Base-by-base conservation (phyloP, 148 eudicot species). In the Spergularia bocconei region DNA sequence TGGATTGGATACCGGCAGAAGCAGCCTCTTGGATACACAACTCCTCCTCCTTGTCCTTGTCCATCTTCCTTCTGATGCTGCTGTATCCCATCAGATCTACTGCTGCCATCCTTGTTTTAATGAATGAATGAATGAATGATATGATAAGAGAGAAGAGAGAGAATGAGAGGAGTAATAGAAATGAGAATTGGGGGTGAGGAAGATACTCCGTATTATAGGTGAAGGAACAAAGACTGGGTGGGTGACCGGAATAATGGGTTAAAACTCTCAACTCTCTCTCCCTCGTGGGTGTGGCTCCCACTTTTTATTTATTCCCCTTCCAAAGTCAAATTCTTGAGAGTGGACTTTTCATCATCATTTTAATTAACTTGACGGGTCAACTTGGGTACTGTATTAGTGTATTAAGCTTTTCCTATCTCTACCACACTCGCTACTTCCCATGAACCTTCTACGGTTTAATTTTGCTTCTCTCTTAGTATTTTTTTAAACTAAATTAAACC, bases 1-100 rank as follows among this genome's bases (percentile, higher is more conserved):
- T 84, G 48, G 85, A 84, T 54, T 84, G 78, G 20, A 88, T 39
- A 2, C 87, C 88, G 41, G 84, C 87, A 0, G 85, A 71, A 2
- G 85, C 86, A 0, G 87, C 86, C 57, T 86, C 87, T 62, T 77
- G 65, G 10, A 83, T 73, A 6, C 64, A 80, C 23, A 61, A 65
- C 11, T 79, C 78, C 1, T 83, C 83, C 14, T 79, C 25, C 25
- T 23, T 23, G 25, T 23, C 25, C 25, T 23, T 23, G 1, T 23
- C 82, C 82, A 75, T 75, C 75, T 62, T 58, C 38, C 47, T 69
- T 1, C 64, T 61, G n/a, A n/a, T n/a, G 25, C 58, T 63, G 25
- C 58, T 63, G 17, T 69, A 53, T 11, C 54, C 33, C 61, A 69
- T 59, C 14, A 54, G 23, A 38, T 79, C 75, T 51, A 52, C 19